Evolutionary conservation across 2,329 filamentous ascomycete species (phyloP), one percentile per base, ranked within the genome.

Genomic region (Stagonosporopsis vannaccii): DNA sequence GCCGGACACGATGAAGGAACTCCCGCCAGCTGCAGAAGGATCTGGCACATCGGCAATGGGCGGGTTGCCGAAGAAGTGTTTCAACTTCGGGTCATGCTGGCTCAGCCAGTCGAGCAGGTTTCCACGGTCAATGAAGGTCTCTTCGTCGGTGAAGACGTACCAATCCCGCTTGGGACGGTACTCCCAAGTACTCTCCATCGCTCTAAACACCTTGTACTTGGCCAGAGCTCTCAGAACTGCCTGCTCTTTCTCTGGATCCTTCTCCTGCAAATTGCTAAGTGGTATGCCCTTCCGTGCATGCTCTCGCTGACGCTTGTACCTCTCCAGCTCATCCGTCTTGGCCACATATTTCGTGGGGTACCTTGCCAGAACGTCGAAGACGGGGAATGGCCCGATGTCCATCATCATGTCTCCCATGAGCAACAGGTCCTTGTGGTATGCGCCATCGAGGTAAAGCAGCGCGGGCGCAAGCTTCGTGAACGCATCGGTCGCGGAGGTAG

Each of bases 111-210:
- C 71, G 15, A 85, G 65, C 36, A 86, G 62, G 28, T 83, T 84
- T 30, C 78, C 73, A 77, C 84, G 84, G 9, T 84, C 75, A 36
- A 86, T 69, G 60, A 84, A 86, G 0, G 84, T 86, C 65, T 87
- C 85, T 0, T 82, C 80, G 61, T 86, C 84, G 42, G 85, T 80
- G 67, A 87, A 87, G 51, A 85, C 74, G 58, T 80, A 87, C 84
- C 84, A 87, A 51, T 81, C 82, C 40, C 81, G 80, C 23, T 83
- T 71, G 2, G 80, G 80, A 33, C 72, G 64, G 46, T 75, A 65
- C 11, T 73, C 64, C 56, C 74, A 71, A 4, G 75, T 69, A 23
- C 67, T 60, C 13, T 74, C 65, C 58, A 78, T 63, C 41, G 75
- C 68, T 26, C 75, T 74, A 26, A 78, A 56, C 19, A 74, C 69